phyloP scores from a whole-genome alignment of 129 eudicot species.

The Apium graveolens region DNA sequence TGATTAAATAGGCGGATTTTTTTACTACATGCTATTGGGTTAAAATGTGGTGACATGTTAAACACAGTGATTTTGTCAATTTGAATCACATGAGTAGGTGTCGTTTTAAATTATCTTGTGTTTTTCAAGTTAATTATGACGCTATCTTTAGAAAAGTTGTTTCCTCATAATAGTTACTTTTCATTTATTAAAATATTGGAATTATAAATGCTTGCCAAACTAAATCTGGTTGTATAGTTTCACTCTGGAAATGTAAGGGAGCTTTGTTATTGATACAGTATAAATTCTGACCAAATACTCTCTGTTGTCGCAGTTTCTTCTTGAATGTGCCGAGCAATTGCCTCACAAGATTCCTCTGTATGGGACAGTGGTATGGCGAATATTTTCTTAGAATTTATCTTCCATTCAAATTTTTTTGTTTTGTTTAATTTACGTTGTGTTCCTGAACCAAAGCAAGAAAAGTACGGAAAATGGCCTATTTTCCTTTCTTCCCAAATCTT shows the following conservation, averaged over 20 bases:
- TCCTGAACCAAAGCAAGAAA: no score
- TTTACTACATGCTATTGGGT: neutral
- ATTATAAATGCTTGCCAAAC: neutral
- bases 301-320: slow-evolving; percentile 53
- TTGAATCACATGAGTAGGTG: neutral
- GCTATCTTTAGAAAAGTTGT: neutral
- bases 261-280: neutral
- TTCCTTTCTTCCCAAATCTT: no score
- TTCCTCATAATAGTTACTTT: neutral
- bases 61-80: neutral
- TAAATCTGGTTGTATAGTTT: neutral
- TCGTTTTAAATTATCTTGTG: neutral
- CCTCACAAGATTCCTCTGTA: slow-evolving; percentile 95
- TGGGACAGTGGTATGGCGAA: slow-evolving; percentile 67
- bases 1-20: no score
- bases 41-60: neutral
- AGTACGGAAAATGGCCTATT: no score
- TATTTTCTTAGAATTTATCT: slow-evolving; percentile 8
- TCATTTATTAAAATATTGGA: neutral
- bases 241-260: neutral
- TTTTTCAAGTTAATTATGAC: neutral
- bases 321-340: slow-evolving; percentile 90
- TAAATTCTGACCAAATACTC: neutral
- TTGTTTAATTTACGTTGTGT: neutral
- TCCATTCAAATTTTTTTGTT: neutral